Base-by-base conservation (phyloP, 139 green algal species). In the Volvox reticuliferus region DNA sequence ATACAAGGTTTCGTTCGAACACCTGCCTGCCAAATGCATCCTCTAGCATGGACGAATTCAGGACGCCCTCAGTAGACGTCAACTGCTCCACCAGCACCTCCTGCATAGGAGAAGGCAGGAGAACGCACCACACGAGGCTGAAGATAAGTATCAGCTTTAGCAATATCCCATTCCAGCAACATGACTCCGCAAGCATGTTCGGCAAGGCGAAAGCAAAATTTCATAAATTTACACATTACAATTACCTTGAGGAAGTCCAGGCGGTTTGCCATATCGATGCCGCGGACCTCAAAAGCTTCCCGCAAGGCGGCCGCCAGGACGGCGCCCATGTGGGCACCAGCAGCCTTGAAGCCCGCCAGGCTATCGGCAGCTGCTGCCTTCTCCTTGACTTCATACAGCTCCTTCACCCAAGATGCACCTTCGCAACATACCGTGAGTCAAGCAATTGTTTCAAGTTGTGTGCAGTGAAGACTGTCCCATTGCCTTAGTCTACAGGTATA, bases 221-320 rank as follows among this genome's bases (percentile, higher is more conserved):
- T 55, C 44, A 55, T 55, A 9, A 5, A 5, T 55, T 55, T 55
- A 14, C 44, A 9, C 44, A 9, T 55, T 55, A n/a, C 44, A 73
- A 55, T 24, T 50, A 89, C 84, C 86, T 90, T 90, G 44, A 91
- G 87, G 32, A 91, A 63, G 87, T 91, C 77, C 33, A 91, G 33
- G 24, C 87, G 76, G 16, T 24, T 55, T 62, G 61, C 87, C 18
- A 55, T 50, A 2, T 65, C 61, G 18, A 91, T 82, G 76, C 87
- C 76, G 21, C 87, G 87, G 28, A 91, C 87, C 61, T 91, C 87
- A 24, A 91, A 86, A 1, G 87, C 87, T 62, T 91, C 87, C 13
- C 87, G 87, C 2, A 91, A 32, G 2, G 87, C 87, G 2, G 61
- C 61, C 26, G 87, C 71, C 32, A 91, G 61, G 24, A 91, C 3